phyloP scores from a whole-genome alignment of 257 asterid species.

The Solanum habrochaites region DNA sequence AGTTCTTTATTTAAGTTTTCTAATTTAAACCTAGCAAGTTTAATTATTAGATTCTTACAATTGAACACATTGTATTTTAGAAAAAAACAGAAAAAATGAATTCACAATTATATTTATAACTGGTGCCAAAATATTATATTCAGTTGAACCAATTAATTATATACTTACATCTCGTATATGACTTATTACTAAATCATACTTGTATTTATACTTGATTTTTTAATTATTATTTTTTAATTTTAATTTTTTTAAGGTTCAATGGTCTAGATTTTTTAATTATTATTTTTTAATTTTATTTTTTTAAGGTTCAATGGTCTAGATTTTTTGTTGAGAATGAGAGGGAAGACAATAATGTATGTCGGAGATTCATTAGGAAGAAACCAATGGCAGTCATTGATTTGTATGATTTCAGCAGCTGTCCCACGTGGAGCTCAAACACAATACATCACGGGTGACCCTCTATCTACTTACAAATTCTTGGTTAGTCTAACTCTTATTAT shows the following conservation, averaged over 20 bases:
- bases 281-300: too few relatives aligned
- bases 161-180: neutral
- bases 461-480: slow-evolving; percentile 56
- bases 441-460: slow-evolving; percentile 52
- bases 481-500: slow-evolving; percentile 3
- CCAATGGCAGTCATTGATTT: slow-evolving; percentile 84
- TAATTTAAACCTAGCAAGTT: too few relatives aligned
- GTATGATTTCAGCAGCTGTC: slow-evolving; percentile 61
- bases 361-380: slow-evolving; percentile 92
- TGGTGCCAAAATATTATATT: too few relatives aligned
- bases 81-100: too few relatives aligned
- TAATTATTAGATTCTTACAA: too few relatives aligned
- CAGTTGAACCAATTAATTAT: neutral
- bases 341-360: slow-evolving; percentile 73
- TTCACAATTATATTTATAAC: neutral
- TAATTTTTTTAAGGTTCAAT: too few relatives aligned
- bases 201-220: neutral
- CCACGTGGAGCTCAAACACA: slow-evolving; percentile 55
- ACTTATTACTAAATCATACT: neutral
- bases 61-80: neutral
- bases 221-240: too few relatives aligned
- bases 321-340: slow-evolving; percentile 21
- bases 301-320: slow-evolving; percentile 28
- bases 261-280: too few relatives aligned
- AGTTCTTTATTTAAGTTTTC: neutral